Evolutionary conservation across 2,329 filamentous ascomycete species (phyloP).

Genomic region (Aureobasidium namibiae): DNA sequence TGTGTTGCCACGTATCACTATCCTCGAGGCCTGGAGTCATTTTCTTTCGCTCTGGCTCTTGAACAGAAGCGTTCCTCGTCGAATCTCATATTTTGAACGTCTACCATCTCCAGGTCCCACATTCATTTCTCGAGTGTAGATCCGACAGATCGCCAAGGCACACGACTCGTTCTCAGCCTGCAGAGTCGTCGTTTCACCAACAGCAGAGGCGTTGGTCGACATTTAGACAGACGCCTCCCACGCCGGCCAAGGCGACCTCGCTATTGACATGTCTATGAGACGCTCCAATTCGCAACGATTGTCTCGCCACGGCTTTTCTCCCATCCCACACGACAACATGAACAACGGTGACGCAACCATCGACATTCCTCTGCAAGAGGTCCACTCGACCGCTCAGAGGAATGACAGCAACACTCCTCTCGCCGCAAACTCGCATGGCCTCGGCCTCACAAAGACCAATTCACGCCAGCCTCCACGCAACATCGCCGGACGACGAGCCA

Average conservation of each 20-base stretch:
- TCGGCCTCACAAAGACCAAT: conserved; percentile 15
- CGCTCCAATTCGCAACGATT: conserved; percentile 13
- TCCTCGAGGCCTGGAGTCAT: neutral
- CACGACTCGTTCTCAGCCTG: neutral
- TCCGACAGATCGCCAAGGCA: conserved; percentile 9
- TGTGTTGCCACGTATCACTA: neutral
- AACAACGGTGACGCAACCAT: conserved; percentile 44
- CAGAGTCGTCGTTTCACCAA: conserved; percentile 1
- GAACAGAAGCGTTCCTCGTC: neutral
- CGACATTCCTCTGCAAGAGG: conserved; percentile 53
- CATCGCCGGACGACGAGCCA: conserved; percentile 29
- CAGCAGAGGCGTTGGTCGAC: neutral
- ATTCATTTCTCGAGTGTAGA: conserved; percentile 2
- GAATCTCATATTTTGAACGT: neutral
- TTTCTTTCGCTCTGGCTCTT: neutral
- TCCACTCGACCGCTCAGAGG: conserved; percentile 35
- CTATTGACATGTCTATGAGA: conserved; percentile 9
- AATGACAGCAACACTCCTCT: conserved; percentile 28
- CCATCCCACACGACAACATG: conserved; percentile 18
- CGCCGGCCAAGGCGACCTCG: neutral
- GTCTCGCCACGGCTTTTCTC: conserved; percentile 25
- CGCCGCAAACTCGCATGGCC: neutral
- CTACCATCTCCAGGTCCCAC: conserved; percentile 1
- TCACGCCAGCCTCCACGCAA: conserved; percentile 28
- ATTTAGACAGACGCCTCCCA: neutral